A percentile compares a stretch with the other conserved stretches of the same genome.
These are phyloP conservation scores for Sclerotinia minor DNA, from an alignment of 2,329 filamentous ascomycete genomes.

Conservation along the genomic window DNA sequence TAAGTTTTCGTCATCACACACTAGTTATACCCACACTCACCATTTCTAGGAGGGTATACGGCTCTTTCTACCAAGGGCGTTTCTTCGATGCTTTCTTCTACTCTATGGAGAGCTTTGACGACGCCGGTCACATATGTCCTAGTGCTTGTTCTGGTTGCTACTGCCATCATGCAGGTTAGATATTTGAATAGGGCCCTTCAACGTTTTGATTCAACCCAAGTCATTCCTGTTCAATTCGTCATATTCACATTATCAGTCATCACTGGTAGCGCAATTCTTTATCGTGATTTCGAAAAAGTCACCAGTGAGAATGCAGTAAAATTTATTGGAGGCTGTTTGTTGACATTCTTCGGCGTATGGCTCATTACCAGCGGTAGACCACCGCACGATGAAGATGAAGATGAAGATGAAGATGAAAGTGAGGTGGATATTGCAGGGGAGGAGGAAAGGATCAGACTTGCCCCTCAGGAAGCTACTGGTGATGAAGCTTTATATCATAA, in stretches of 20 bases:
- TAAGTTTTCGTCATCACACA: conserved; percentile 46
- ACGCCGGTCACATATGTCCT: conserved; percentile 91
- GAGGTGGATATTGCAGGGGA: conserved; percentile 60
- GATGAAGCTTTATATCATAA: conserved; percentile 29
- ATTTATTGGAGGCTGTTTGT: conserved; percentile 83
- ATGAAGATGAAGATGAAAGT: conserved; percentile 62
- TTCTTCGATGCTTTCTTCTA: conserved; percentile 90
- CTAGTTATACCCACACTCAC: conserved; percentile 22
- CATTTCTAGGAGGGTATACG: conserved; percentile 78
- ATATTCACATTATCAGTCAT: conserved; percentile 96
- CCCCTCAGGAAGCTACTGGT: conserved; percentile 49
- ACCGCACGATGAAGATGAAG: conserved; percentile 62
- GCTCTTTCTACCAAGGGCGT: conserved; percentile 95
- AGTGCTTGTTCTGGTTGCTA: conserved; percentile 74
- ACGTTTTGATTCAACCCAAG: conserved; percentile 93
- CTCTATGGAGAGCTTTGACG: conserved; percentile 81
- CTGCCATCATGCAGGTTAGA: conserved; percentile 94
- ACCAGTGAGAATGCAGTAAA: conserved; percentile 72
- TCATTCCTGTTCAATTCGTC: conserved; percentile 97
- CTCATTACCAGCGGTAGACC: conserved; percentile 86
- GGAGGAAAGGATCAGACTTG: conserved; percentile 63
- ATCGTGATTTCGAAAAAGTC: conserved; percentile 89
- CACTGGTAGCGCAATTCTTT: conserved; percentile 86
- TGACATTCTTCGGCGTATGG: conserved; percentile 97
- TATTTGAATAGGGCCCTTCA: conserved; percentile 91